Conservation (phyloP, 2,329 filamentous ascomycete genomes). For the Alternaria sp. region DNA sequence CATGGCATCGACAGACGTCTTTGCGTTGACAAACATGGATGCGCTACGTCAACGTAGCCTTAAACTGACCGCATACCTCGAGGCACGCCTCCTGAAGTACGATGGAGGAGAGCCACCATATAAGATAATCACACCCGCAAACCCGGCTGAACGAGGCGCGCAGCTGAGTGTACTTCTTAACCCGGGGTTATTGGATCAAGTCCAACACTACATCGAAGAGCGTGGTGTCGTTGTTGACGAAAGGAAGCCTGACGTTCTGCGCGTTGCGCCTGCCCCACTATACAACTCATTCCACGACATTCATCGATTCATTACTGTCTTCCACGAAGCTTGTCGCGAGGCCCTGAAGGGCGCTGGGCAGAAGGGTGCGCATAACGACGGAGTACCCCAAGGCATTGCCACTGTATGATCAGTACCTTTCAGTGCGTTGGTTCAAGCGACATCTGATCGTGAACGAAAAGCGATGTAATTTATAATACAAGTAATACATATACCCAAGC, state of each 20-base stretch:
- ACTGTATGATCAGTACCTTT: conserved; percentile 7
- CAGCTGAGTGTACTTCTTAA: conserved; percentile 78
- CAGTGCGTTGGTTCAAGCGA: neutral
- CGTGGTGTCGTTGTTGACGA: conserved; percentile 80
- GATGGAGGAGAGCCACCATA: conserved; percentile 45
- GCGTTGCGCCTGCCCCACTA: conserved; percentile 81
- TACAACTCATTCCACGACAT: conserved; percentile 84
- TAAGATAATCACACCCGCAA: conserved; percentile 71
- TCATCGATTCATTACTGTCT: conserved; percentile 52
- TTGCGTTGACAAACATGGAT: conserved; percentile 72
- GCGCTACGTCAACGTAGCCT: conserved; percentile 74
- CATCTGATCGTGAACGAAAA: neutral
- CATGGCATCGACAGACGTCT: conserved; percentile 74
- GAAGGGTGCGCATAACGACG: neutral
- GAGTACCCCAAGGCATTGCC: conserved; percentile 17
- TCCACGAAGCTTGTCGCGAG: conserved; percentile 56
- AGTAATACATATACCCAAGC: conserved; percentile 21
- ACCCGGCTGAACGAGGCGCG: conserved; percentile 72
- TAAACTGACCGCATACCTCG: conserved; percentile 76
- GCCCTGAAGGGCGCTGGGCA: conserved; percentile 29
- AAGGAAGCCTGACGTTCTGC: conserved; percentile 82
- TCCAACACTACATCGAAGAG: conserved; percentile 68
- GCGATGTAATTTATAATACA: conserved; percentile 9
- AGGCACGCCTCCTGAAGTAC: conserved; percentile 52
- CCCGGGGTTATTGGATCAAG: conserved; percentile 72